A percentile compares a stretch with the other conserved stretches of the same genome.
Evolutionary conservation across 192 early-diverging fungal genomes (phyloP).

Genomic region (Backusella liffmaniae): DNA sequence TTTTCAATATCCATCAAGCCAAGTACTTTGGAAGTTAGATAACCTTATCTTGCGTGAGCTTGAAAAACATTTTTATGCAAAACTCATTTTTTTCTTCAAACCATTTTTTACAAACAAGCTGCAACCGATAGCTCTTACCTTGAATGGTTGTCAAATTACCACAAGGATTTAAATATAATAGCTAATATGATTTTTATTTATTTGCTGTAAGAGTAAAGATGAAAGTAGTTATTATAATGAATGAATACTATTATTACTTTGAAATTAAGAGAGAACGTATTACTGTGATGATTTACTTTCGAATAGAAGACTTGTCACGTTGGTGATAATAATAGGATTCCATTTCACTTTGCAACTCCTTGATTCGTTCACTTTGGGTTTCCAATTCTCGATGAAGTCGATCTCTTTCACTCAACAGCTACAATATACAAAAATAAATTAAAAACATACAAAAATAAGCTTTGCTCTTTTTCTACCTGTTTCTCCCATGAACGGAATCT

Average conservation of each 20-base stretch:
- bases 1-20: too few species aligned
- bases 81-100: too few species aligned
- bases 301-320: not conserved
- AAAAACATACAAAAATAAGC: not conserved
- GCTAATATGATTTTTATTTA: too few species aligned
- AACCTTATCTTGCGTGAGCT: too few species aligned
- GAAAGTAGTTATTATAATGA: not conserved
- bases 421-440: slow-evolving; percentile 2
- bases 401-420: slow-evolving; percentile 86
- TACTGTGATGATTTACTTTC: not conserved
- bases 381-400: slow-evolving; percentile 97
- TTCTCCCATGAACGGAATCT: slow-evolving; percentile 99
- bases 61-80: too few species aligned
- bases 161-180: too few species aligned
- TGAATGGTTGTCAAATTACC: too few species aligned
- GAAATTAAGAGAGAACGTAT: not conserved
- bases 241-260: not conserved
- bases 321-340: slow-evolving; percentile 15
- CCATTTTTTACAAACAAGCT: too few species aligned
- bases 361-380: slow-evolving; percentile 85
- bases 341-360: slow-evolving; percentile 85
- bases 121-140: too few species aligned
- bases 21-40: too few species aligned
- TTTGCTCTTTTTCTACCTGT: slow-evolving; percentile 33
- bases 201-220: not conserved